A percentile compares a stretch with the other conserved stretches of the same genome.
Evolutionary conservation across 1,284 basidiomycete species (phyloP).

Genomic region (Cerioporus squamosus): DNA sequence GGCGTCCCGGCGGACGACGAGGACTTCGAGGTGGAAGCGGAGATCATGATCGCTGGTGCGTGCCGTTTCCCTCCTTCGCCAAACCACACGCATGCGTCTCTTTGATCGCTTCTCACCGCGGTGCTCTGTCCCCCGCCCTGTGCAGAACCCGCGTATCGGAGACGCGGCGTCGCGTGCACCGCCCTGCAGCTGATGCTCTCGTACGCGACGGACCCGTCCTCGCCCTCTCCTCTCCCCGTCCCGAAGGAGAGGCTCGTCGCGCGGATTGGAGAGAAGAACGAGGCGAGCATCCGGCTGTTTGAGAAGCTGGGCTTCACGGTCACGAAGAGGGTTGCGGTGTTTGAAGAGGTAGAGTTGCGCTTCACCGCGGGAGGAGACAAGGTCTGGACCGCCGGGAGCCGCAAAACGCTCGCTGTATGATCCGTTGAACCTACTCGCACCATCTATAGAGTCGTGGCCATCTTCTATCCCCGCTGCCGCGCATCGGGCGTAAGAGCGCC

Average conservation of each 20-base stretch:
- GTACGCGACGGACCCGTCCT: slow-evolving; percentile 51
- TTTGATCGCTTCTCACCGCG: too few relatives aligned
- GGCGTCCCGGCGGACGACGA: slow-evolving; percentile 47
- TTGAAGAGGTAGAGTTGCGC: slow-evolving; percentile 76
- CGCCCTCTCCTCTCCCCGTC: slow-evolving; percentile 41
- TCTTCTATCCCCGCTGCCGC: too few relatives aligned
- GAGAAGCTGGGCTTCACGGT: slow-evolving; percentile 69
- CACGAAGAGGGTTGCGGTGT: slow-evolving; percentile 70
- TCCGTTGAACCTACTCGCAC: too few relatives aligned
- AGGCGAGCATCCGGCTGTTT: slow-evolving; percentile 63
- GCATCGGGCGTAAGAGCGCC: too few relatives aligned
- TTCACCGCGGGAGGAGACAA: slow-evolving; percentile 14
- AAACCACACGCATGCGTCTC: background rate
- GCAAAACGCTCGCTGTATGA: too few relatives aligned
- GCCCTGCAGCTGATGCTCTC: slow-evolving; percentile 69
- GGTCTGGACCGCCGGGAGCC: slow-evolving; percentile 12
- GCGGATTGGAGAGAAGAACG: slow-evolving; percentile 58
- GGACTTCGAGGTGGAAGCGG: slow-evolving; percentile 62
- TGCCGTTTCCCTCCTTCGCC: background rate
- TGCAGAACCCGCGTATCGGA: slow-evolving; percentile 61
- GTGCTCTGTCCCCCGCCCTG: background rate
- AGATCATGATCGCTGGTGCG: slow-evolving; percentile 88
- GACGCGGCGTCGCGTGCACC: slow-evolving; percentile 70
- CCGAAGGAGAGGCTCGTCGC: slow-evolving; percentile 51
- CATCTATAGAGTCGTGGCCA: too few relatives aligned